These are phyloP conservation scores for Phaeoacremonium minimum DNA, from an alignment of 2,329 filamentous ascomycete genomes.

Conservation along the genomic window DNA sequence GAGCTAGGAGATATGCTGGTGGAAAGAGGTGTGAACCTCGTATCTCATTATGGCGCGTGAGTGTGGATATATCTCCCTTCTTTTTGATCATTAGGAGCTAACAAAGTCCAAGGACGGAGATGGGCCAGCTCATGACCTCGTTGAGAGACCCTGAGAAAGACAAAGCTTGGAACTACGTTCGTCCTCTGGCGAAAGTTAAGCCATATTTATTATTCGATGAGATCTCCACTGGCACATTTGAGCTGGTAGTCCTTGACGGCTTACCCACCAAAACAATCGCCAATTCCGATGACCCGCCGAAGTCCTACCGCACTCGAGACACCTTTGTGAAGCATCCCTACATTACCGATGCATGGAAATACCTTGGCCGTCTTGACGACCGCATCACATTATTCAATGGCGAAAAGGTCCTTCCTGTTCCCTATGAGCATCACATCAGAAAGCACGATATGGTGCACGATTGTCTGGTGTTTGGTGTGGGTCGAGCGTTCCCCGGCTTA, in stretches of 20 bases:
- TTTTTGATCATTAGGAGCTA: background rate
- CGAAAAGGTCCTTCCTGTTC: constrained; percentile 41
- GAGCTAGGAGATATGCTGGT: constrained; percentile 45
- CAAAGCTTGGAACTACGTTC: constrained; percentile 51
- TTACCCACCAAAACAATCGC: constrained; percentile 22
- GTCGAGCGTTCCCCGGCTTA: constrained; percentile 45
- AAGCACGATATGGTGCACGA: constrained; percentile 49
- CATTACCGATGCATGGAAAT: constrained; percentile 37
- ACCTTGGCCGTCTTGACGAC: constrained; percentile 38
- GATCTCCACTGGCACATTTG: constrained; percentile 25
- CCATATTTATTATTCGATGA: constrained; percentile 32
- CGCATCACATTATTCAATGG: constrained; percentile 40
- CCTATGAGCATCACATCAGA: constrained; percentile 47
- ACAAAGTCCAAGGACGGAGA: constrained; percentile 40
- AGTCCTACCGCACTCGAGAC: constrained; percentile 39
- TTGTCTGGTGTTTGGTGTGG: constrained; percentile 52
- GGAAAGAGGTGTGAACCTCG: constrained; percentile 41
- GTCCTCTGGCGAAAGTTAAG: constrained; percentile 30
- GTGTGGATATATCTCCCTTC: constrained; percentile 13
- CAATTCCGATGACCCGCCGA: constrained; percentile 36
- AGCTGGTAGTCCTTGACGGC: constrained; percentile 23
- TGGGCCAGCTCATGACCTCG: constrained; percentile 52
- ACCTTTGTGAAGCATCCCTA: constrained; percentile 36
- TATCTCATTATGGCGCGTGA: constrained; percentile 44
- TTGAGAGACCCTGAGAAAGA: constrained; percentile 43